These are phyloP conservation scores for Nitzschia sp. DNA, from an alignment of 108 stramenopile genomes.

Conservation along the genomic window DNA sequence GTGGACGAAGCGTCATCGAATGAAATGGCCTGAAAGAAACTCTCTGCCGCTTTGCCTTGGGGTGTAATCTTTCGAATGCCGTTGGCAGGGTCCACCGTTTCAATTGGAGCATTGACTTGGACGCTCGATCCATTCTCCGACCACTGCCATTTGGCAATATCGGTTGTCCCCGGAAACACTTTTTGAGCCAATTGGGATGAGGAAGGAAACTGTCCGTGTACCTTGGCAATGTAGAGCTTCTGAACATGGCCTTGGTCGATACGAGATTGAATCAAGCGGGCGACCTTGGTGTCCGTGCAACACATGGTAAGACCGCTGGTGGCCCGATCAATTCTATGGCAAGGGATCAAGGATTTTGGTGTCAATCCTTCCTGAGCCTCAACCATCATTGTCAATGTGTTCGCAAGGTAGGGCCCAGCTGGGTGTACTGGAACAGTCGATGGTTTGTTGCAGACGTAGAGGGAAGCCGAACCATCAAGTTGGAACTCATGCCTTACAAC, in stretches of 20 bases:
- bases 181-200: conserved; percentile 20
- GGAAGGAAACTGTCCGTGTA: conserved; percentile 51
- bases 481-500: conserved; percentile 33
- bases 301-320: conserved; percentile 80
- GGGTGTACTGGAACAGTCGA: conserved; percentile 77
- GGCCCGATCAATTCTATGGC: conserved; percentile 78
- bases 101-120: conserved; percentile 69
- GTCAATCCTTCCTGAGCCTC: conserved; percentile 69
- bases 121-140: conserved; percentile 15
- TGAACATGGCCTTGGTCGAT: conserved; percentile 43
- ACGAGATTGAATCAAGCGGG: conserved; percentile 55
- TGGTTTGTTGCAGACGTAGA: conserved; percentile 78
- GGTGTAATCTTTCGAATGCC: conserved; percentile 58
- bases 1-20: conserved; percentile 51
- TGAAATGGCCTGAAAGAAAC: conserved; percentile 59
- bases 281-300: conserved; percentile 47
- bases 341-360: conserved; percentile 66
- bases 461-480: conserved; percentile 9
- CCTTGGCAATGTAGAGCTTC: conserved; percentile 79
- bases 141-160: conserved; percentile 32
- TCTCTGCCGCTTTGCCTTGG: conserved; percentile 64
- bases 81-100: conserved; percentile 51
- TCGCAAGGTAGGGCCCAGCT: conserved; percentile 77
- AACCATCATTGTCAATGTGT: conserved; percentile 72
- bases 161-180: conserved; percentile 1